Conservation (phyloP, 768 basidiomycete species). For the Trametes coccinea region DNA sequence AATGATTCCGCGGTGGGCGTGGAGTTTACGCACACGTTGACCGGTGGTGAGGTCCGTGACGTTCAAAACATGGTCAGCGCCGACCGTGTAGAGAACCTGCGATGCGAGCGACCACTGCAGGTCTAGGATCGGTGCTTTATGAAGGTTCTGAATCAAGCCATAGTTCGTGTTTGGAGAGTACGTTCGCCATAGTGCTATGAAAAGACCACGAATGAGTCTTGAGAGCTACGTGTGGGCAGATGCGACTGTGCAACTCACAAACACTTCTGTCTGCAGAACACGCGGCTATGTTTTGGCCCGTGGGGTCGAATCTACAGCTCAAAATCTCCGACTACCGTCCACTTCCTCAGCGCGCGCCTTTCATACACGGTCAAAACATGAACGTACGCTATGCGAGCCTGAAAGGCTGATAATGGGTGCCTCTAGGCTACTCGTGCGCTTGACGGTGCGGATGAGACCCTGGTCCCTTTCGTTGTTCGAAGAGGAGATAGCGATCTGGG, state of each 20-base stretch:
- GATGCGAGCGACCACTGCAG: constrained; percentile 85
- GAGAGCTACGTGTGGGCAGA: neutral
- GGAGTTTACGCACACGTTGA: constrained; percentile 74
- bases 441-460: constrained; percentile 80
- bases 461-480: constrained; percentile 72
- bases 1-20: constrained; percentile 89
- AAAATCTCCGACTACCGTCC: constrained; percentile 72
- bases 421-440: constrained; percentile 89
- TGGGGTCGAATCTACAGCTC: constrained; percentile 91
- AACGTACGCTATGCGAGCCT: constrained; percentile 81
- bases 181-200: constrained; percentile 82
- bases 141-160: constrained; percentile 75
- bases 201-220: neutral
- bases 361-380: neutral
- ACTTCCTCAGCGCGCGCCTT: neutral
- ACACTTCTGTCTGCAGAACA: constrained; percentile 89
- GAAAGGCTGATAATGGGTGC: constrained; percentile 92
- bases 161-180: constrained; percentile 94
- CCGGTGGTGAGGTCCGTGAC: constrained; percentile 84
- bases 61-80: constrained; percentile 83
- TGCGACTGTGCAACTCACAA: constrained; percentile 55
- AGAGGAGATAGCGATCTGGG: constrained; percentile 75
- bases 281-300: constrained; percentile 91
- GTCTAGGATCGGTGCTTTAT: constrained; percentile 92
- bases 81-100: constrained; percentile 75